These are phyloP conservation scores for Penstemon davidsonii DNA, from an alignment of 257 asterid genomes.

Conservation along the genomic window DNA sequence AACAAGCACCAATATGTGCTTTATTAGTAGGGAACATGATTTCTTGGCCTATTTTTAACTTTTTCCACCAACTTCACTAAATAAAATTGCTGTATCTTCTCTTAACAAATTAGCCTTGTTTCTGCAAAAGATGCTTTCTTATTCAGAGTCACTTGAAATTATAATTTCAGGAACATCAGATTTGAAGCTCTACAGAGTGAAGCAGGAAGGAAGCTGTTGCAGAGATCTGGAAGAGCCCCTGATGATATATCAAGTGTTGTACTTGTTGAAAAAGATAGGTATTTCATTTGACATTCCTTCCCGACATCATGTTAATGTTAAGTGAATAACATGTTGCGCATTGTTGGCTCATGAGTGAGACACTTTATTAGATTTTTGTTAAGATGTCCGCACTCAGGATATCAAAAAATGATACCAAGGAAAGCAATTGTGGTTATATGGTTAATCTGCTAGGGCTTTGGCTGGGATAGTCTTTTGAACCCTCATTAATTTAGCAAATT, in stretches of 20 bases:
- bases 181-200: conserved; percentile 93
- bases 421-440: too few relatives aligned
- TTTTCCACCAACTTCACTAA: neutral
- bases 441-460: too few relatives aligned
- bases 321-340: neutral
- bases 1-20: neutral
- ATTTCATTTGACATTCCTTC: conserved; percentile 14
- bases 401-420: too few relatives aligned
- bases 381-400: neutral
- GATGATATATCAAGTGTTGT: conserved; percentile 98
- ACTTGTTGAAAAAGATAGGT: conserved; percentile 85
- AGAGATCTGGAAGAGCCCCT: conserved; percentile 91
- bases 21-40: neutral
- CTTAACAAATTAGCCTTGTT: neutral
- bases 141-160: neutral
- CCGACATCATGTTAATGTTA: conserved; percentile 1
- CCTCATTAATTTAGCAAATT: too few relatives aligned
- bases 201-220: conserved; percentile 75
- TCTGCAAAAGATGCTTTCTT: neutral
- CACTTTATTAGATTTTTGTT: neutral
- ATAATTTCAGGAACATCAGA: conserved; percentile 64
- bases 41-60: neutral
- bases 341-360: neutral
- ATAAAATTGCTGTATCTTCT: neutral
- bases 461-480: too few relatives aligned